Evolutionary conservation across 139 green algal genomes (phyloP).

Genomic region (Microglena sp.): DNA sequence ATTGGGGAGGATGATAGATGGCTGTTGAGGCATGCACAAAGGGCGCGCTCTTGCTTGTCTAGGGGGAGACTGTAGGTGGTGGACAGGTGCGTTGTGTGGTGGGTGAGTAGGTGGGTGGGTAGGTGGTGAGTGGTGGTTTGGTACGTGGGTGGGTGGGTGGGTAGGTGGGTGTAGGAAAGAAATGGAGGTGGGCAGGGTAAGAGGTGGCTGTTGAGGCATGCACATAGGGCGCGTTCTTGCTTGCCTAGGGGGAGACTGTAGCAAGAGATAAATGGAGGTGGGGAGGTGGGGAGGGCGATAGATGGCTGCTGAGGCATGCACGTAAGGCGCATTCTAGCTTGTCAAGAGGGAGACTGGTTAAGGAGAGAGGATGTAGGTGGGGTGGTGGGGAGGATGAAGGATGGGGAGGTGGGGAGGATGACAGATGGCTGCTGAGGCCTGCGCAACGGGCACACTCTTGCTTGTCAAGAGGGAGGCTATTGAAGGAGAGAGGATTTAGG

Average conservation of each 20-base stretch:
- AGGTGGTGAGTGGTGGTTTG: too few relatives aligned
- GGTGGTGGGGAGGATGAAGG: too few relatives aligned
- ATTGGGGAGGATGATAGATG: conserved; percentile 9
- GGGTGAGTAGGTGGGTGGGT: too few relatives aligned
- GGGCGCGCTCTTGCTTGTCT: conserved; percentile 18
- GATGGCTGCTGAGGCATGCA: conserved; percentile 15
- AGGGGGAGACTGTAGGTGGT: neutral
- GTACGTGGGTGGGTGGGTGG: too few relatives aligned
- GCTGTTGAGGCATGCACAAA: conserved; percentile 15
- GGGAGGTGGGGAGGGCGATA: too few relatives aligned
- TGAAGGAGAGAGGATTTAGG: too few relatives aligned
- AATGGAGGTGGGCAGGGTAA: too few relatives aligned
- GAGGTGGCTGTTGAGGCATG: conserved; percentile 18
- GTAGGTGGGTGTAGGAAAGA: too few relatives aligned
- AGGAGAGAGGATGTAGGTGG: too few relatives aligned
- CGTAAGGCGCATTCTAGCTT: conserved; percentile 16
- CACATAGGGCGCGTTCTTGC: conserved; percentile 15
- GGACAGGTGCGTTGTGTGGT: too few relatives aligned
- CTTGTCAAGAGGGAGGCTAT: conserved; percentile 4
- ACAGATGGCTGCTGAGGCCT: conserved; percentile 16
- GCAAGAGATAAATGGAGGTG: too few relatives aligned
- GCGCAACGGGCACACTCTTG: conserved; percentile 15
- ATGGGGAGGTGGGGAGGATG: too few relatives aligned
- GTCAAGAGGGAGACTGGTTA: neutral
- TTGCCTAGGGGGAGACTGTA: conserved; percentile 5